Base-by-base conservation (phyloP, 2,329 filamentous ascomycete species). In the Ophiostoma angusticollis region DNA sequence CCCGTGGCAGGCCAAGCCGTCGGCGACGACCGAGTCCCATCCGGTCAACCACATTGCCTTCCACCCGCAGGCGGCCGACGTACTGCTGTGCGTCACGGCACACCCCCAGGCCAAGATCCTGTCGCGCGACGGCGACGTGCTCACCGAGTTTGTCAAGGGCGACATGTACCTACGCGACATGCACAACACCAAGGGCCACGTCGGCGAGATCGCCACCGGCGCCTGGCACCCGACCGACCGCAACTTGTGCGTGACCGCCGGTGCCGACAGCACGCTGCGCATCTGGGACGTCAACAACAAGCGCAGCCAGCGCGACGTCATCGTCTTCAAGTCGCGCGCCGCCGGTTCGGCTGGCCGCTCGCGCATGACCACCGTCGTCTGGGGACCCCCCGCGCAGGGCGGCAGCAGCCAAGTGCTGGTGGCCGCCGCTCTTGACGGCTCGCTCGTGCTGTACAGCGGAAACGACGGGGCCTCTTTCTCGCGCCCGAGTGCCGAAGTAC, bases 161-260 rank as follows among this genome's bases (percentile, higher is more conserved):
- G 91, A 98, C 56, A 96, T 96, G 87, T 98, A 98, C 53, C 63
- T 98, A 48, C 74, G 89, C 39, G 91, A 98, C 57, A 93, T 96
- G 81, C 76, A 95, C 60, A 87, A 96, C 56, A 98, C 91, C 5
- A 96, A 95, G 57, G 91, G 91, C 1, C 91, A 98, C 59, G 78
- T 95, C 37, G 87, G 87, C 4, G 91, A 95, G 59, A 74, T 95
- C 29, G 86, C 85, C 4, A 82, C 80, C 17, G 89, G 84, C 17
- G 81, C 80, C 28, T 98, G 91, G 91, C 84, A 89, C 58, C 91
- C 91, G 1, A 78, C 78, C 3, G 79, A 95, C 55, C 78, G 72
- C 52, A 86, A 94, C 49, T 51, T 87, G 1, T 93, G 85, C 54
- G 79, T 89, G 19, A 98, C 91, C 2, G 87, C 86, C 28, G 87